Base-by-base conservation (phyloP, 305 asterid genomes). In the Coffea humblotiana region DNA sequence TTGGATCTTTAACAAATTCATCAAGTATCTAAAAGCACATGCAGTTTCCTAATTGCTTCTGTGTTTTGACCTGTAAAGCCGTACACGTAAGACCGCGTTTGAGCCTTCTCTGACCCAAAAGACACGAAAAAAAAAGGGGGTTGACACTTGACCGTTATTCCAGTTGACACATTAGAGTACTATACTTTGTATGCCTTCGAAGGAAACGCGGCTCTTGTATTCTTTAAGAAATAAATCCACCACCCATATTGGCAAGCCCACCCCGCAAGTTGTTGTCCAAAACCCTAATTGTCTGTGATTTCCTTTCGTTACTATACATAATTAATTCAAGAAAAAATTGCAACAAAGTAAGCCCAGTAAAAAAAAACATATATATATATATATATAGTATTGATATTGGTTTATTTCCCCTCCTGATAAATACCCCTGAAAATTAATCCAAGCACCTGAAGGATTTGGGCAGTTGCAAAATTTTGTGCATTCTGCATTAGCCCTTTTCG, bases 141-240 rank as follows among this genome's bases (percentile, higher is more conserved):
- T 8, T 71, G 27, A 78, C 87, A 80, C 86, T 79, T 85, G 95
- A 80, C 97, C 87, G 98, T 92, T 94, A 91, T 90, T 92, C 88
- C 87, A 80, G 97, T 94, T 94, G 85, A 84, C 80, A 21, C 32
- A 49, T 56, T 79, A 84, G 83, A 77, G 18, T 32, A 40, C 48
- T 21, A 32, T 64, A 49, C 63, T 32, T 32, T 67, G 76, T 77
- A 82, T 81, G 73, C 83, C 83, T 86, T 80, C 43, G 81, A 85
- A 67, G 80, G 80, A 82, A 88, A 89, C 92, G 89, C 91, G 92
- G 88, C 86, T 83, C 76, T 82, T 67, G 45, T 60, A 74, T 82
- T 77, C 84, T 77, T 83, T 43, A 63, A 35, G 58, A 40, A 49
- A 51, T 48, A 61, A 70, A 64, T 40, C 43, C 43, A 27, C 67